Conservation (phyloP, 768 basidiomycete genomes). For the Harrya chromipes region DNA sequence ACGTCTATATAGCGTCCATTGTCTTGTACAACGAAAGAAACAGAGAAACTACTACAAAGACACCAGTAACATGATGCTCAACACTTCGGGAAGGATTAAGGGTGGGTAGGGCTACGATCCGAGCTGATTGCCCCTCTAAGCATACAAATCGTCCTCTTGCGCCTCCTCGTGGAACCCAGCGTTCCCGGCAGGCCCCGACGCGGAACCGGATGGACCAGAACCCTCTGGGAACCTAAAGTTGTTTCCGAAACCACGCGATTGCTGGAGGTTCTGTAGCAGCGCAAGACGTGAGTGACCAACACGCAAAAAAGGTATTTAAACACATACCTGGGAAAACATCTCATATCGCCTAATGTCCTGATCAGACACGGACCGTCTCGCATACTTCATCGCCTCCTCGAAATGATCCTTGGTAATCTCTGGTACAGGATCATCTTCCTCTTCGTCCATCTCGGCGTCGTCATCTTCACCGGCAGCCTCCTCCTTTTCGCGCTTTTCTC, state of each 20-base stretch:
- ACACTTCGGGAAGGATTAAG: neutral
- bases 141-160: conserved; percentile 90
- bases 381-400: conserved; percentile 98
- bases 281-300: neutral
- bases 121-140: conserved; percentile 37
- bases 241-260: conserved; percentile 89
- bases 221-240: conserved; percentile 98
- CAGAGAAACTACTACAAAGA: conserved; percentile 6
- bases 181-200: conserved; percentile 54
- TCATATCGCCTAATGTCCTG: conserved; percentile 97
- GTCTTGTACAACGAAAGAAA: neutral
- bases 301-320: neutral
- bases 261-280: conserved; percentile 72
- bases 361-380: conserved; percentile 95
- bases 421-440: conserved; percentile 86
- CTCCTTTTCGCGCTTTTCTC: conserved; percentile 80
- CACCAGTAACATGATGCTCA: neutral
- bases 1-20: conserved; percentile 13
- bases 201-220: conserved; percentile 33
- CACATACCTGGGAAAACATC: conserved; percentile 87
- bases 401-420: conserved; percentile 90
- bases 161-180: conserved; percentile 81
- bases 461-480: conserved; percentile 61
- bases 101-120: neutral
- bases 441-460: conserved; percentile 70